A percentile compares a stretch with the other conserved stretches of the same genome.
These are phyloP conservation scores for Colletotrichum lindemuthianum DNA, from an alignment of 2,329 filamentous ascomycete genomes.

Conservation along the genomic window DNA sequence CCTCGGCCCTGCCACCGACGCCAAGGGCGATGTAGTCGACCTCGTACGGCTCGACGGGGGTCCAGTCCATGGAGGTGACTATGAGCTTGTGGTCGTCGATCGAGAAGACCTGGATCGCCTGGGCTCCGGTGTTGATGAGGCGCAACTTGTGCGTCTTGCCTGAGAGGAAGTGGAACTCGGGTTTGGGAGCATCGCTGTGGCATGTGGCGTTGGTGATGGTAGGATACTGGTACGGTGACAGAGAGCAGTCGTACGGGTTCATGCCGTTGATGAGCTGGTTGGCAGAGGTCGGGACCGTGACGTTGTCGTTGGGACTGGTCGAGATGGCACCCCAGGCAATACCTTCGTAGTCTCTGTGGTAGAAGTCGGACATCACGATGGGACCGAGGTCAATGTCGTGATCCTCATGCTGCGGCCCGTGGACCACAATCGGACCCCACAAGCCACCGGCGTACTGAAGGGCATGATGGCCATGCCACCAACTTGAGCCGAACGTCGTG, in stretches of 20 bases:
- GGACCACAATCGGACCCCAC: slow-evolving; percentile 67
- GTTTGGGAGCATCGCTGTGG: slow-evolving; percentile 3
- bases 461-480: slow-evolving; percentile 70
- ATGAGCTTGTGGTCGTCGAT: slow-evolving; percentile 27
- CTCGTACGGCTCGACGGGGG: slow-evolving; percentile 30
- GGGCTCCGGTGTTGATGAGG: slow-evolving; percentile 31
- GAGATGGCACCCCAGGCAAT: slow-evolving; percentile 58
- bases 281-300: slow-evolving; percentile 45
- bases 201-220: slow-evolving; percentile 55
- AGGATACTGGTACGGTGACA: slow-evolving; percentile 64
- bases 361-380: slow-evolving; percentile 68
- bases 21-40: slow-evolving; percentile 22
- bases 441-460: slow-evolving; percentile 63
- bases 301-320: slow-evolving; percentile 52
- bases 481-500: slow-evolving; percentile 63
- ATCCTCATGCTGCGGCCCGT: slow-evolving; percentile 61
- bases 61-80: slow-evolving; percentile 26
- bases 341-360: slow-evolving; percentile 58
- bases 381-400: slow-evolving; percentile 69
- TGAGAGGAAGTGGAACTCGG: slow-evolving; percentile 21
- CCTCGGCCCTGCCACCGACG: slow-evolving; percentile 24
- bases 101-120: slow-evolving; percentile 32
- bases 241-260: slow-evolving; percentile 53
- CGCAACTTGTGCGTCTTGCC: slow-evolving; percentile 31
- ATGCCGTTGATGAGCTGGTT: slow-evolving; percentile 57